These are phyloP conservation scores for Penstemon davidsonii DNA, from an alignment of 257 asterid species.

Conservation along the genomic window DNA sequence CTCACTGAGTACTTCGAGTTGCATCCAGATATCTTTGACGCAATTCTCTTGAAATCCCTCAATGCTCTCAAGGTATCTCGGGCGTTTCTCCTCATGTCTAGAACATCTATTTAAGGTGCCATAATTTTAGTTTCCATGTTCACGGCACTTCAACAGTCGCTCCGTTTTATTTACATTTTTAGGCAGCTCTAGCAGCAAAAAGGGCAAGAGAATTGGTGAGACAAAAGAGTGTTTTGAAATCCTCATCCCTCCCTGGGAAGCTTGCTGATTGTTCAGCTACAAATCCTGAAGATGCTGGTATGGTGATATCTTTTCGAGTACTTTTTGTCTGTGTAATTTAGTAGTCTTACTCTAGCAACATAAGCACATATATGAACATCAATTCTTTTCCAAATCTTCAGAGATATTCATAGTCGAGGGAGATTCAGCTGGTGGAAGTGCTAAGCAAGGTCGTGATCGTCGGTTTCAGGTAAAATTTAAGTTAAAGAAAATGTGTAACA, in stretches of 20 bases:
- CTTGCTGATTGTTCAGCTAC: constrained; percentile 98
- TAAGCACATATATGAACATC: constrained; percentile 4
- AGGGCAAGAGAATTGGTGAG: constrained; percentile 96
- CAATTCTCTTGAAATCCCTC: constrained; percentile 84
- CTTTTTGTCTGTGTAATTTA: neutral
- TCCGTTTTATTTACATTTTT: constrained; percentile 24
- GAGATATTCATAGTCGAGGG: constrained; percentile 99
- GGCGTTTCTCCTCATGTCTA: neutral
- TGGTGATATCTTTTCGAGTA: constrained; percentile 17
- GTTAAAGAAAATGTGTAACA: neutral
- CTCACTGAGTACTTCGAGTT: constrained; percentile 94
- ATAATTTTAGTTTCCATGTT: constrained; percentile 19
- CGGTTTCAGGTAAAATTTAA: constrained; percentile 77
- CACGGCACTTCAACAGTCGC: neutral
- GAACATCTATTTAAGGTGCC: constrained; percentile 23
- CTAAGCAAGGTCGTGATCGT: constrained; percentile 99
- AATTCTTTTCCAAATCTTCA: constrained; percentile 33
- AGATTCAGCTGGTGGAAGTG: constrained; percentile 99
- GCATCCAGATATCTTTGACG: constrained; percentile 92
- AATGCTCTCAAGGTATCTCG: constrained; percentile 88
- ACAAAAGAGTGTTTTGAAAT: constrained; percentile 77
- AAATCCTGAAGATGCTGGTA: constrained; percentile 86
- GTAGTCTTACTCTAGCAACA: neutral
- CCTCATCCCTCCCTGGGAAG: constrained; percentile 98
- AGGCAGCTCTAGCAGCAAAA: constrained; percentile 99